These are phyloP conservation scores for Plasmodium gonderi DNA, from an alignment of 169 alveolate species.

Conservation along the genomic window DNA sequence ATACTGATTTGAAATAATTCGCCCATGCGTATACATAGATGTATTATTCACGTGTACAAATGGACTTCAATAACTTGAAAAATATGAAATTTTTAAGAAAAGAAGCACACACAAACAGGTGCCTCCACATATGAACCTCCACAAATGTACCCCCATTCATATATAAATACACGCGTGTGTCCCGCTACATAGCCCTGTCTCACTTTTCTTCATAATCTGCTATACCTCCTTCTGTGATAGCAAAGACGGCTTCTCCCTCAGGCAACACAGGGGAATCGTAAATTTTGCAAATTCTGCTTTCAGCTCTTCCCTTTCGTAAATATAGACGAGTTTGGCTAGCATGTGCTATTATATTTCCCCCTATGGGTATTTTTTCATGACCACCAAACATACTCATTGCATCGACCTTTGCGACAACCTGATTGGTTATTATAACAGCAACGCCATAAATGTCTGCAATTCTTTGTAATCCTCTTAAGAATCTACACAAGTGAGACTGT, in stretches of 20 bases:
- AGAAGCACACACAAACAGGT: no score
- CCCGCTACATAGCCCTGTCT: background rate
- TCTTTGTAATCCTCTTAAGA: constrained; percentile 95
- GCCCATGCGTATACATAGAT: background rate
- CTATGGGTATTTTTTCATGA: constrained; percentile 93
- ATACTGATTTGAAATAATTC: background rate
- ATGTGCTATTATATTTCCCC: constrained; percentile 99
- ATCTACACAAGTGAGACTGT: constrained; percentile 96
- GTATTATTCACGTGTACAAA: background rate
- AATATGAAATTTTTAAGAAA: background rate
- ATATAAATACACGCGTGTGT: background rate
- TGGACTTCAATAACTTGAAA: background rate
- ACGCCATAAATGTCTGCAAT: constrained; percentile 96
- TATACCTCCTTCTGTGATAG: constrained; percentile 94
- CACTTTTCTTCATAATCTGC: constrained; percentile 88
- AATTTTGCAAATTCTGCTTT: constrained; percentile 95
- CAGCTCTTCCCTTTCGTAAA: constrained; percentile 93
- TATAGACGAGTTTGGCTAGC: constrained; percentile 97
- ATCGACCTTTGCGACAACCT: constrained; percentile 95
- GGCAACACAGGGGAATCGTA: constrained; percentile 99
- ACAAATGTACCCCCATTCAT: background rate
- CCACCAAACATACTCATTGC: constrained; percentile 89
- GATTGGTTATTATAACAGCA: constrained; percentile 97
- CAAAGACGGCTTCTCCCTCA: constrained; percentile 97
- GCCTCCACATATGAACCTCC: no score